These are phyloP conservation scores for Solanum appendiculatum DNA, from an alignment of 257 asterid genomes.

Conservation along the genomic window DNA sequence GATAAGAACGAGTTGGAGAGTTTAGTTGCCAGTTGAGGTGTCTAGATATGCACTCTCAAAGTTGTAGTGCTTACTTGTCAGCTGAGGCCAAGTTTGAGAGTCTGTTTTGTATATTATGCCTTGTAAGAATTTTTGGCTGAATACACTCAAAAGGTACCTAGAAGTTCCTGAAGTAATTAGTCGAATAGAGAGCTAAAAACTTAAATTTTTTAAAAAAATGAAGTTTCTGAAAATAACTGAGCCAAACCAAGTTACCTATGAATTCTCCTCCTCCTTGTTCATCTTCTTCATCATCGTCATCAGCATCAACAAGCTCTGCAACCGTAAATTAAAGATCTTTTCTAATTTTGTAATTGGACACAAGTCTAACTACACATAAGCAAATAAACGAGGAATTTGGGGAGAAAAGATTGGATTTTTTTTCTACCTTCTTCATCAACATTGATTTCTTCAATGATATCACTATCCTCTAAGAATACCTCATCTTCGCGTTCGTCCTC, in stretches of 20 bases:
- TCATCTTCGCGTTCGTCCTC: conserved; percentile 24
- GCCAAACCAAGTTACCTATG: not conserved
- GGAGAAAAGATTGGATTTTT: not conserved
- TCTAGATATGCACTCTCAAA: too few relatives aligned
- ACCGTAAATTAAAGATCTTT: not conserved
- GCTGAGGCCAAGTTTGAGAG: too few relatives aligned
- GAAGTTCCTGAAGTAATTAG: not conserved
- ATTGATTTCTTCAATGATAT: conserved; percentile 51
- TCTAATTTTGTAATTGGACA: not conserved
- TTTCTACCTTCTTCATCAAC: conserved; percentile 71
- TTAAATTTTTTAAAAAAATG: not conserved
- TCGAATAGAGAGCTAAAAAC: not conserved
- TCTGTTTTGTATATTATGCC: too few relatives aligned
- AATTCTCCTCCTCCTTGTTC: conserved; percentile 23
- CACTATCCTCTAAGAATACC: conserved; percentile 51
- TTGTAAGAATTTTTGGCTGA: too few relatives aligned
- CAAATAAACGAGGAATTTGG: not conserved
- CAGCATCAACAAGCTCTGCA: conserved; percentile 81
- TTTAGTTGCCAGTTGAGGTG: too few relatives aligned
- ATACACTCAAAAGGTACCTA: too few relatives aligned
- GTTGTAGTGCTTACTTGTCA: too few relatives aligned
- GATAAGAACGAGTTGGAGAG: too few relatives aligned
- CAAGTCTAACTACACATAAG: not conserved
- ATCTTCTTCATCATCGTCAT: conserved; percentile 56
- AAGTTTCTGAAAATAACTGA: not conserved